These are phyloP conservation scores for Lolium rigidum DNA, from an alignment of 176 grass and related monocot genomes.

Conservation along the genomic window DNA sequence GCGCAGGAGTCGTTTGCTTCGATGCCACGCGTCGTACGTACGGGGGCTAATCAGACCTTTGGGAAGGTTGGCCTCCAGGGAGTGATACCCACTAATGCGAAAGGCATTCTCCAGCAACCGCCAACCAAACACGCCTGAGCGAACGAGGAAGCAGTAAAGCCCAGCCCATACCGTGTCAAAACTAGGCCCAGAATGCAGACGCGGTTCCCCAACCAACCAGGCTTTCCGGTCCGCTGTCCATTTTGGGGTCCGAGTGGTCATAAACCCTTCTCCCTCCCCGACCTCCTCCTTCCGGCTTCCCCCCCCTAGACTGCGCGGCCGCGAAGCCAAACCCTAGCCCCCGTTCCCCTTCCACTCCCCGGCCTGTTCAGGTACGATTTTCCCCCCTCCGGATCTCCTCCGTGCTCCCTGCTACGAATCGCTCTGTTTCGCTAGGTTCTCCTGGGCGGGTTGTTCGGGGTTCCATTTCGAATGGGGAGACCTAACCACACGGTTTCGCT, in stretches of 20 bases:
- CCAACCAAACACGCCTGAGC: no score
- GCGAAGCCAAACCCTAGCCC: constrained; percentile 49
- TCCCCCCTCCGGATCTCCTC: neutral
- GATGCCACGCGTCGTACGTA: no score
- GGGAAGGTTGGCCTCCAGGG: no score
- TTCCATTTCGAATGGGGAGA: constrained; percentile 8
- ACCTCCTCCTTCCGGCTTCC: neutral
- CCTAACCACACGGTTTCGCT: neutral
- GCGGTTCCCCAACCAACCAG: neutral
- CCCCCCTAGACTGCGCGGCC: neutral
- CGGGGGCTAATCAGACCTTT: no score
- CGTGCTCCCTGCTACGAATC: neutral
- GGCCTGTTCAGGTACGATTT: constrained; percentile 13
- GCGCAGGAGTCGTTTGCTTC: no score
- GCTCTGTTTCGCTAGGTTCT: neutral
- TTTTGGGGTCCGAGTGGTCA: constrained; percentile 23
- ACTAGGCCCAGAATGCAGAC: neutral
- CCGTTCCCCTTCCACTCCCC: neutral
- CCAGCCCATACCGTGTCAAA: neutral
- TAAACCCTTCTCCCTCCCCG: constrained; percentile 33
- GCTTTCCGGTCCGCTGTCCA: neutral
- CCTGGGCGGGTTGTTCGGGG: no score
- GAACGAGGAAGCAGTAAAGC: neutral
- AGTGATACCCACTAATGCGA: no score
- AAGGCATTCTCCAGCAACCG: no score